A percentile compares a stretch with the other conserved stretches of the same genome.
Evolutionary conservation across 495 filamentous ascomycete species (phyloP).

Genomic region (Xylaria flabelliformis): DNA sequence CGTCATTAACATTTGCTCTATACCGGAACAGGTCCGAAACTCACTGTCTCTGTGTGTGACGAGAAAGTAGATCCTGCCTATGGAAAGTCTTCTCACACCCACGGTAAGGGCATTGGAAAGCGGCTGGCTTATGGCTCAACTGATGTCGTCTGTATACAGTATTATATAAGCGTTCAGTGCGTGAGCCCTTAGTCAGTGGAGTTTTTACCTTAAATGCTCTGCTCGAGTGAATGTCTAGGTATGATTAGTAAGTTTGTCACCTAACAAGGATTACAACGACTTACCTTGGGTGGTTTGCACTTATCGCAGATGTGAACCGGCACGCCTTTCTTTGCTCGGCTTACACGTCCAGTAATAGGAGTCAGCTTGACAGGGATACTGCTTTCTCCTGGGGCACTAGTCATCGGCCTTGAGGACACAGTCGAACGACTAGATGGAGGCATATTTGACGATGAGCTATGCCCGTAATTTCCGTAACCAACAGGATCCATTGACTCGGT

Average conservation of each 20-base stretch:
- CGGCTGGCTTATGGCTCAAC: slow-evolving; percentile 78
- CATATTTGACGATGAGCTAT: slow-evolving; percentile 43
- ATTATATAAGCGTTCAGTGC: slow-evolving; percentile 9
- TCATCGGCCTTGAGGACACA: slow-evolving; percentile 50
- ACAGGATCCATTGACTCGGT: slow-evolving; percentile 55
- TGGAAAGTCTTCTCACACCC: slow-evolving; percentile 70
- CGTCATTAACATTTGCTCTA: not conserved
- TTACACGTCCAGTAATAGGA: slow-evolving; percentile 77
- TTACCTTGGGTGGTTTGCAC: slow-evolving; percentile 68
- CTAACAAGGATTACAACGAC: slow-evolving; percentile 29
- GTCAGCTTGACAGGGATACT: slow-evolving; percentile 62
- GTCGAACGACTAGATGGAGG: slow-evolving; percentile 39
- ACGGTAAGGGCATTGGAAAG: slow-evolving; percentile 68
- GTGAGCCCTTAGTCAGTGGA: not conserved
- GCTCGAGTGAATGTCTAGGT: slow-evolving; percentile 79
- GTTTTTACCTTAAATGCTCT: slow-evolving; percentile 76
- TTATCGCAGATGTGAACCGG: slow-evolving; percentile 77
- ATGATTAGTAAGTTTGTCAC: slow-evolving; percentile 13
- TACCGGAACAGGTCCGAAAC: slow-evolving; percentile 35
- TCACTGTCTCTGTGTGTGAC: slow-evolving; percentile 86
- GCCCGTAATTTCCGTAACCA: slow-evolving; percentile 35
- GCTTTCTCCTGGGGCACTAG: slow-evolving; percentile 35
- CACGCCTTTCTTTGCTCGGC: slow-evolving; percentile 83
- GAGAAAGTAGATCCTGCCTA: slow-evolving; percentile 75
- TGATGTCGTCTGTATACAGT: slow-evolving; percentile 74